Conservation (phyloP, 1,139 yeast genomes). For the Suhomyces kunorum region DNA sequence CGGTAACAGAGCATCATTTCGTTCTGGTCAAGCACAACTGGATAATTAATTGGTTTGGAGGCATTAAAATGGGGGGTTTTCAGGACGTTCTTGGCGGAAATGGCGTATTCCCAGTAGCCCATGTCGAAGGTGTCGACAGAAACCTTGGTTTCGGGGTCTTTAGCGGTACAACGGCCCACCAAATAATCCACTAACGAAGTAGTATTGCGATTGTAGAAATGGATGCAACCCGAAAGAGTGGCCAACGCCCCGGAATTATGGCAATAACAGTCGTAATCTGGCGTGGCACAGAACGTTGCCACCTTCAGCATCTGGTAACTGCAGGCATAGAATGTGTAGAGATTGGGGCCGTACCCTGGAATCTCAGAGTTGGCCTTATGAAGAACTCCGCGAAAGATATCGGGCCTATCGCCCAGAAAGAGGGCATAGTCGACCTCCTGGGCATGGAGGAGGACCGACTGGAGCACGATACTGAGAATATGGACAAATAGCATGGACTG, state of each 20-base stretch:
- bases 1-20: slow-evolving; percentile 17
- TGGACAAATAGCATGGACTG: too few relatives aligned
- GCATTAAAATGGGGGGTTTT: slow-evolving; percentile 27
- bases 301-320: not conserved
- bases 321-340: slow-evolving; percentile 3
- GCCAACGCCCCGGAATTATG: slow-evolving; percentile 5
- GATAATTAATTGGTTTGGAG: slow-evolving; percentile 23
- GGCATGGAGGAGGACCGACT: not conserved
- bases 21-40: slow-evolving; percentile 24
- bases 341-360: not conserved
- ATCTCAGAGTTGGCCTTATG: not conserved
- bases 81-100: slow-evolving; percentile 20
- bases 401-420: not conserved
- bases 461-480: not conserved
- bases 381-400: slow-evolving; percentile 1
- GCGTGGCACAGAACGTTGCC: not conserved
- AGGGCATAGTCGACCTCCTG: not conserved
- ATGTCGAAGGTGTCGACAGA: slow-evolving; percentile 17
- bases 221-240: slow-evolving; percentile 7
- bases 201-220: not conserved
- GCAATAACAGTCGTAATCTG: slow-evolving; percentile 3
- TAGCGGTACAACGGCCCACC: slow-evolving; percentile 1
- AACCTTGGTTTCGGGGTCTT: slow-evolving; percentile 17
- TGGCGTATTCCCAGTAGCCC: slow-evolving; percentile 21
- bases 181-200: not conserved